Base-by-base conservation (phyloP, 192 early-diverging fungal genomes). In the Bifiguratus adelaidae region DNA sequence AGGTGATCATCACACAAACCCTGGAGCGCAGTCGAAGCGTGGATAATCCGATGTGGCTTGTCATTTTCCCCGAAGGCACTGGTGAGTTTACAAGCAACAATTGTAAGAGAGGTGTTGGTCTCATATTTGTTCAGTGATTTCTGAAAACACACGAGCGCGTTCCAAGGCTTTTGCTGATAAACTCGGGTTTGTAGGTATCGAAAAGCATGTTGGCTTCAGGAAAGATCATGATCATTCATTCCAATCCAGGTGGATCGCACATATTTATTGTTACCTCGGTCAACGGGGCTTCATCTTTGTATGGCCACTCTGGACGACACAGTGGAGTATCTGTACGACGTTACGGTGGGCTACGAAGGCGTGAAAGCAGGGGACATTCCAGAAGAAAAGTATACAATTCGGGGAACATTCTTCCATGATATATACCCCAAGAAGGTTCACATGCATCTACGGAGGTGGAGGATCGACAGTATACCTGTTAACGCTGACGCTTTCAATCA, bases 11-110 rank as follows among this genome's bases (percentile, higher is more conserved):
- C 53, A 46, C 60, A 29, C 49, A 68, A 3, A 83, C 82, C 36
- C 62, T 85, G 52, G 42, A 50, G 35, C 58, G 56, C 27, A 78
- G 76, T 11, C 63, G 81, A 44, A 54, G 60, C 8, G 63, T 61
- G 7, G 63, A 80, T 26, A 64, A 78, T 20, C 91, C 91, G 13
- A 66, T 90, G 30, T 92, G 88, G 92, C 76, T 98, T 20, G 70
- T 95, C 15, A 76, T 98, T 16, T 98, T 92, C 68, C 95, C 95
- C 0, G 95, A 98, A 65, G 95, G 95, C 45, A 98, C 95, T 12
- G 61, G 61, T 64, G 50, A 21, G 20, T 9, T 27, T 32, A 11
- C 18, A 1, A 21, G 37, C 7, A 15, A 21, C 16, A 21, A 21
- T 15, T 34, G 11, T 15, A 11, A 15, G 32, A 34, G 32, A 15